A percentile compares a stretch with the other conserved stretches of the same genome.
Conservation (phyloP, 208 protist genomes). For the Trypanosoma caninum region DNA sequence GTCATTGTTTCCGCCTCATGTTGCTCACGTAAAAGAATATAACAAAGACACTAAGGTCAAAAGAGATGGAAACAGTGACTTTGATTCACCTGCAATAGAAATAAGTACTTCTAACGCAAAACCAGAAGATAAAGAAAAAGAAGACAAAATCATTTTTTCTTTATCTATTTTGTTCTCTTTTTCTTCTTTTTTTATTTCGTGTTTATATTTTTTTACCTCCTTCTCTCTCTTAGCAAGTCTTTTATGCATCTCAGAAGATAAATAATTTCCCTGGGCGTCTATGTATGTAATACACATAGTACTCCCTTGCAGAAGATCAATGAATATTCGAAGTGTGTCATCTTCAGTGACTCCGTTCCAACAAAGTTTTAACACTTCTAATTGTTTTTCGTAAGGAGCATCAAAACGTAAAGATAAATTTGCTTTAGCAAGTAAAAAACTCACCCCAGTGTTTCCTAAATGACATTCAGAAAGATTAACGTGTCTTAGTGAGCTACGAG, state of each 20-base stretch:
- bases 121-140: not conserved
- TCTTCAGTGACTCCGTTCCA: conserved; percentile 38
- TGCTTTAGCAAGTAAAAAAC: conserved; percentile 1
- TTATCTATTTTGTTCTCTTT: not conserved
- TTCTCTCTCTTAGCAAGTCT: conserved; percentile 1
- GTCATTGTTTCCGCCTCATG: not conserved
- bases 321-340: conserved; percentile 1
- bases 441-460: conserved; percentile 25
- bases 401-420: not conserved
- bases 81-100: not conserved
- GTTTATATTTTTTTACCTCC: not conserved
- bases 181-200: not conserved
- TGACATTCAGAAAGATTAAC: conserved; percentile 29
- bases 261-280: conserved; percentile 16
- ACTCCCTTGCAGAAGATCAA: conserved; percentile 5
- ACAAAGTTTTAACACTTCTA: conserved; percentile 25
- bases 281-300: conserved; percentile 3
- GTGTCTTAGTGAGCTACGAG: conserved; percentile 14
- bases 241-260: conserved; percentile 4
- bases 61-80: conserved; percentile 2
- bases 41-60: not conserved
- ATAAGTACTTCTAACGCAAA: conserved; percentile 4
- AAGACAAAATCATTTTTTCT: not conserved
- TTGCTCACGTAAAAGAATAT: not conserved
- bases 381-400: not conserved